These are phyloP conservation scores for Rhodotorula taiwanensis DNA, from an alignment of 768 basidiomycete genomes.

Conservation along the genomic window DNA sequence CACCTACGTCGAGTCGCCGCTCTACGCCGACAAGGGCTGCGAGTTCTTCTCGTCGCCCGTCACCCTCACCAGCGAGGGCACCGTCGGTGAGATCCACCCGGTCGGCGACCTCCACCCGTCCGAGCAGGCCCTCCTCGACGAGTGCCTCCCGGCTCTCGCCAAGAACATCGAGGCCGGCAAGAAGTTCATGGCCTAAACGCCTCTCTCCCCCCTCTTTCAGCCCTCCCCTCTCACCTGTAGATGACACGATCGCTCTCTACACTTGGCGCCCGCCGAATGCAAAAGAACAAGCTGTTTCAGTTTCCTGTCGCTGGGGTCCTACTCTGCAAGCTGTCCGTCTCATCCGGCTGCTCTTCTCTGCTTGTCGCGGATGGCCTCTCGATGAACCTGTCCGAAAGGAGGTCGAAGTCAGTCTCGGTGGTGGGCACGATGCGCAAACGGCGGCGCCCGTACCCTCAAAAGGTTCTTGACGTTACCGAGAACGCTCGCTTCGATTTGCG, in stretches of 20 bases:
- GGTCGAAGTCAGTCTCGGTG: not conserved
- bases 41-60: conserved; percentile 92
- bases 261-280: too few relatives aligned
- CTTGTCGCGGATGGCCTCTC: not conserved
- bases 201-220: not conserved
- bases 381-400: not conserved
- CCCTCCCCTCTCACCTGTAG: too few relatives aligned
- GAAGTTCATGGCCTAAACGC: conserved; percentile 13
- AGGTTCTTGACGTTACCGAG: not conserved
- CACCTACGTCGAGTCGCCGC: conserved; percentile 67
- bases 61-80: conserved; percentile 74
- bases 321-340: too few relatives aligned
- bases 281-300: too few relatives aligned
- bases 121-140: conserved; percentile 79
- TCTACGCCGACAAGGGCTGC: conserved; percentile 76
- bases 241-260: too few relatives aligned
- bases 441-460: not conserved
- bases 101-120: conserved; percentile 69
- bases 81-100: conserved; percentile 80
- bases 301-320: too few relatives aligned
- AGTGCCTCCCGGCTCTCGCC: conserved; percentile 78
- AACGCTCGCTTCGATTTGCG: conserved; percentile 4
- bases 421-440: too few relatives aligned
- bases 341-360: too few relatives aligned
- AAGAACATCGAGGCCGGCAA: conserved; percentile 34